Base-by-base conservation (phyloP, 176 grass and related monocot species). In the Raddia distichophylla region DNA sequence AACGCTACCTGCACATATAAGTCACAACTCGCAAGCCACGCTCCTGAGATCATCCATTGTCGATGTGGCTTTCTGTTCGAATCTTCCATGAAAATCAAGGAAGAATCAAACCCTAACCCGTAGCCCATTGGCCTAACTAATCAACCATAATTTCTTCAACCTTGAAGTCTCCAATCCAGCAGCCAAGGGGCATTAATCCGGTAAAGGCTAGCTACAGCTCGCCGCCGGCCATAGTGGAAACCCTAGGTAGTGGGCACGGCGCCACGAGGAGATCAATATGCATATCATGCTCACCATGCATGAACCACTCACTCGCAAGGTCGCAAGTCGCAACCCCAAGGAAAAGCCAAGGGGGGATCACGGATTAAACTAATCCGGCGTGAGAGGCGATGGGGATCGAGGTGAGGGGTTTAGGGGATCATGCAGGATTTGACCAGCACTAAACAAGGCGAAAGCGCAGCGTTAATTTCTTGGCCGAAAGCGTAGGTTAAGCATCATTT, bases 341-440 rank as follows among this genome's bases (percentile, higher is more conserved):
- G n/a, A 69, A 81, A 86, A 42, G 18, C 57, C 66, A 40, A 10
- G 15, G 20, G 34, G 45, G 37, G 37, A 40, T 40, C 37, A 40
- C 37, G 37, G 37, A 40, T 40, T 40, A 74, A 55, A 44, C 59
- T 52, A 46, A 5, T 19, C 61, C 61, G 9, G 33, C 12, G 10
- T 53, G 61, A 19, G 57, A 60, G 64, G 33, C 27, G 64, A 81
- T 5, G 48, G 50, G 52, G 83, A 89, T 89, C 78, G 83, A 86
- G 83, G 32, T 45, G 87, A 89, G 81, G 86, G 65, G 78, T 89
- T 89, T 73, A 66, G 83, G 87, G 87, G 83, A 89, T 89, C 73
- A 89, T 73, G 49, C 27, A 35, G 5, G 65, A 86, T 89, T 82
- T 89, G 87, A 89, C 73, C 44, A 67, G 5, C 77, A 73, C 43